These are phyloP conservation scores for Chiua virens DNA, from an alignment of 768 basidiomycete species.

Conservation along the genomic window DNA sequence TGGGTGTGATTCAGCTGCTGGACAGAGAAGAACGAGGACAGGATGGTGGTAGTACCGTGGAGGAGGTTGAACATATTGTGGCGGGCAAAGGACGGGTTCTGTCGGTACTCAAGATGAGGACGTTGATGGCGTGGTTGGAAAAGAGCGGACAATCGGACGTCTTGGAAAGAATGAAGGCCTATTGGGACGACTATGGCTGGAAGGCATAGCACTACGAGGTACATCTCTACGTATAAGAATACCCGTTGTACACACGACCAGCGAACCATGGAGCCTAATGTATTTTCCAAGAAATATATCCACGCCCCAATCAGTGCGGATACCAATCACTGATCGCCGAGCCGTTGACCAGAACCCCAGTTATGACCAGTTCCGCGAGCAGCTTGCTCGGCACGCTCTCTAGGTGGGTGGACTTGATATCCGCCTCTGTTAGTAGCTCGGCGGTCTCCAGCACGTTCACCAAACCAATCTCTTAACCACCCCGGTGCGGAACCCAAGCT, in stretches of 20 bases:
- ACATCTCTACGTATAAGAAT: no score
- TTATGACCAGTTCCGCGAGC: constrained; percentile 33
- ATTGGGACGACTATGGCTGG: constrained; percentile 40
- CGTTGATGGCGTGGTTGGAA: constrained; percentile 83
- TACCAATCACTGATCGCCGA: constrained; percentile 36
- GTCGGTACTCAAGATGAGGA: constrained; percentile 81
- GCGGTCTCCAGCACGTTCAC: constrained; percentile 34
- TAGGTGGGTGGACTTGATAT: constrained; percentile 60
- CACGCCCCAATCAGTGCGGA: not conserved
- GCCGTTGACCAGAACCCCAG: constrained; percentile 58
- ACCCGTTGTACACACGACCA: no score
- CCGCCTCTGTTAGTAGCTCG: constrained; percentile 44
- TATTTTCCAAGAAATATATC: no score
- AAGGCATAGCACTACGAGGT: constrained; percentile 16
- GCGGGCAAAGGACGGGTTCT: constrained; percentile 67
- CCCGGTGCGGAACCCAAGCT: constrained; percentile 50
- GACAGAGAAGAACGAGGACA: constrained; percentile 58
- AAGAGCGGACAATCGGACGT: constrained; percentile 63
- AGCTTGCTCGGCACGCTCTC: constrained; percentile 30
- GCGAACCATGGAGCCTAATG: no score
- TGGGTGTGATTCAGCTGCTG: constrained; percentile 84
- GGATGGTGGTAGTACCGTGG: constrained; percentile 65
- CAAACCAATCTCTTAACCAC: constrained; percentile 57
- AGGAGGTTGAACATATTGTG: constrained; percentile 75
- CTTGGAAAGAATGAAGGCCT: constrained; percentile 70